Base-by-base conservation (phyloP, 2,329 filamentous ascomycete genomes). In the Ascochyta viciae-villosae region DNA sequence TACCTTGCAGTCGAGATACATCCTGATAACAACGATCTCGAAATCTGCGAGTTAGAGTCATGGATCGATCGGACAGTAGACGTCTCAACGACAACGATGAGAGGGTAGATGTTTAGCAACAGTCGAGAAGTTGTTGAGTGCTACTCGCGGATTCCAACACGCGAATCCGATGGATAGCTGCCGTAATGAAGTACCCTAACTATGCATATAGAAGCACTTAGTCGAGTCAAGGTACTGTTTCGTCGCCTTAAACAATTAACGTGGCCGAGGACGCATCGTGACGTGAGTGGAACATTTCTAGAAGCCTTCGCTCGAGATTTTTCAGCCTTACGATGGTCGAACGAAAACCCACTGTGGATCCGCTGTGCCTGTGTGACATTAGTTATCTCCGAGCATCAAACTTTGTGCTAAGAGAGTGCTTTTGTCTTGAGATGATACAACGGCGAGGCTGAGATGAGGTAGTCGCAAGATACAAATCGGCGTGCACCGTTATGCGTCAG, bases 321-420 rank as follows among this genome's bases (percentile, higher is more conserved):
- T 59, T 62, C 62, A 64, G 65, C 63, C 63, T 54, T 62, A 55
- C 35, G 44, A 58, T 42, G 26, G 27, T 56, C 23, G n/a, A 19
- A 54, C 58, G 60, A 56, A 43, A 58, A 43, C 43, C 59, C 22
- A 12, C 6, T 42, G 53, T 53, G 52, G 49, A 53, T 27, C 47
- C 38, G 42, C 34, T 22, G 31, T 22, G 37, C 54, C 39, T 50
- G 47, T 46, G 37, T 57, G 47, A 56, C 44, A 55, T 49, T 44
- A 6, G 40, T 33, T 47, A 54, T 45, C 26, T 42, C 35, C 37
- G 34, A 45, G 23, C 16, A 37, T 50, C 31, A 15, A 24, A 24
- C 23, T 13, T 24, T 4, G 26, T 26, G 23, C 23, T 38, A 24
- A 22, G 19, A 29, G 3, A 39, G 15, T 19, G 6, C 13, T 23